A percentile compares a stretch with the other conserved stretches of the same genome.
These are phyloP conservation scores for Rhododendron molle DNA, from an alignment of 148 eudicot species.

Conservation along the genomic window DNA sequence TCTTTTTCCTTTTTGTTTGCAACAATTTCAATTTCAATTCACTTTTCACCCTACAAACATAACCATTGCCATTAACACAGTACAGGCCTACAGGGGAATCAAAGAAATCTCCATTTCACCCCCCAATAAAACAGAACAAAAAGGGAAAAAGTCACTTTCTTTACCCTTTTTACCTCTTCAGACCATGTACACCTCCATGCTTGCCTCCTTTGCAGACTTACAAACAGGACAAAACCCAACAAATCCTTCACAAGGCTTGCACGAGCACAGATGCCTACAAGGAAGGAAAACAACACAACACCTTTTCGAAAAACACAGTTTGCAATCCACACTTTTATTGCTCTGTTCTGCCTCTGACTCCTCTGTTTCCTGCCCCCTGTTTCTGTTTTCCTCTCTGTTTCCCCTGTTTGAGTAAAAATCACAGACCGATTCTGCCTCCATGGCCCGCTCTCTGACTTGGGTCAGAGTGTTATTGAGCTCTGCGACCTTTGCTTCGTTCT, in stretches of 20 bases:
- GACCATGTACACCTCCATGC: slow-evolving; percentile 35
- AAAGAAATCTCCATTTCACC: background rate
- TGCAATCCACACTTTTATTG: slow-evolving; percentile 20
- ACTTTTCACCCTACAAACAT: background rate
- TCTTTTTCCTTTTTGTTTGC: background rate
- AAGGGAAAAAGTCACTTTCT: background rate
- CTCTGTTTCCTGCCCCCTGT: background rate
- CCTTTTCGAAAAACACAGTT: slow-evolving; percentile 26
- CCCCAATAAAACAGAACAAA: background rate
- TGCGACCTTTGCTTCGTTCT: slow-evolving; percentile 28
- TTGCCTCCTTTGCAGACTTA: slow-evolving; percentile 32
- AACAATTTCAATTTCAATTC: background rate
- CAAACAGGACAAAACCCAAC: slow-evolving; percentile 47
- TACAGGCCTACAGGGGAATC: background rate
- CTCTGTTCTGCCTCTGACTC: background rate
- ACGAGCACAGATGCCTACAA: slow-evolving; percentile 55
- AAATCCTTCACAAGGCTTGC: slow-evolving; percentile 37
- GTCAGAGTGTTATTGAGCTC: slow-evolving; percentile 28
- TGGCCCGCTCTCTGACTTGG: slow-evolving; percentile 16
- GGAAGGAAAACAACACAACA: slow-evolving; percentile 45
- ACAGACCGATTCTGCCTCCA: slow-evolving; percentile 40
- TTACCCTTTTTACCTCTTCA: background rate
- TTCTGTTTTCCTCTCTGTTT: background rate
- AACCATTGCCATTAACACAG: background rate
- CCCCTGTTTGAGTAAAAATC: slow-evolving; percentile 10